Evolutionary conservation across 2,329 filamentous ascomycete species (phyloP), one percentile per base, ranked within the genome.

Genomic region (Pseudogymnoascus sp.): DNA sequence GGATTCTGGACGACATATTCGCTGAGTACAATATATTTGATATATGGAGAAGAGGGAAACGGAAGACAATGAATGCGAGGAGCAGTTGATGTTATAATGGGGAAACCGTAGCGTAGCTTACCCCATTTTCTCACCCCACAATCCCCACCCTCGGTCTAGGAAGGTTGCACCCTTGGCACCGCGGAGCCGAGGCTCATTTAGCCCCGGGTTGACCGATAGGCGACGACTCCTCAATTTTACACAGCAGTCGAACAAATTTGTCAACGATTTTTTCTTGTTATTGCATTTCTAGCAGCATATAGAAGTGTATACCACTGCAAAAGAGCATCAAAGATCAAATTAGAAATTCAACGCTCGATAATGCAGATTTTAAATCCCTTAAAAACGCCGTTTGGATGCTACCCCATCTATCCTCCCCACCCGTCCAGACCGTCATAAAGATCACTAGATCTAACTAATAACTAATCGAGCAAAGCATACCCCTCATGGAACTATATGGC

Each of bases 1-100:
- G 79, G 65, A 81, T 80, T 66, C 73, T 74, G 68, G 74, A 74
- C 40, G 79, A 78, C 78, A 80, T 81, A 61, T 62, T 71, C 26
- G 65, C 63, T 23, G 63, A 15, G n/a, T 63, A 26, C 2, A 38
- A 33, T 35, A 60, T 60, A 28, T 35, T 40, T 42, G 63, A 64
- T 42, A 53, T 64, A 50, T 35, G 36, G 40, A 59, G 61, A 63
- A 57, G 26, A 57, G 26, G 5, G 5, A 33, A 19, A 33, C 6
- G 6, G 2, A 33, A 19, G 50, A 33, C 50, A 33, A 33, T 53
- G n/a, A 33, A 13, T 4, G 28, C 26, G 40, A 57, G 50, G 28
- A 57, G 50, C 50, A 57, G 50, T 57, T 33, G 28, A 57, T 33
- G 50, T 57, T 57, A 57, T 57, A 57, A 57, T 15, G 50, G 50